A percentile compares a stretch with the other conserved stretches of the same genome.
Evolutionary conservation across 139 green algal genomes (phyloP).

Genomic region (Haematococcus sp.): DNA sequence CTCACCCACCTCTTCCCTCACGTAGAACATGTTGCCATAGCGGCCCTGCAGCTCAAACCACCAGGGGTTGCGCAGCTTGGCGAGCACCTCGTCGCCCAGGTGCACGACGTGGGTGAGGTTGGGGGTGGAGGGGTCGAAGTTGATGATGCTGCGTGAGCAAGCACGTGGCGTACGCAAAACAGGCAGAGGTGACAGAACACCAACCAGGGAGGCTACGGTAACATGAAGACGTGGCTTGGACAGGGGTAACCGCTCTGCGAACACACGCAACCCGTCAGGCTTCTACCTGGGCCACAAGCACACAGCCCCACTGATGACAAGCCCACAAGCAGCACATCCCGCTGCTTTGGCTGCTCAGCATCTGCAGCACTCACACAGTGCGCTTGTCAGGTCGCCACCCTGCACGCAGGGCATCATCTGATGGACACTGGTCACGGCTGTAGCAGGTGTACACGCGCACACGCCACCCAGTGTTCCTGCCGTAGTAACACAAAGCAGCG

Average conservation of each 20-base stretch:
- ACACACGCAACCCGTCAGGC: too few species aligned
- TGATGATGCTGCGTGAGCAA: background rate
- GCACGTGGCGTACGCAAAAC: background rate
- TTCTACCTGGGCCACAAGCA: too few species aligned
- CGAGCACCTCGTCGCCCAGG: conserved; percentile 44
- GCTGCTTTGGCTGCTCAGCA: too few species aligned
- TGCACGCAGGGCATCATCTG: background rate
- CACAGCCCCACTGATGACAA: too few species aligned
- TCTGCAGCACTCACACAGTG: conserved; percentile 4
- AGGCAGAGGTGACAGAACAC: too few species aligned
- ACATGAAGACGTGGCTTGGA: too few species aligned
- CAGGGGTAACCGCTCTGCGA: too few species aligned
- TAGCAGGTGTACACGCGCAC: conserved; percentile 53
- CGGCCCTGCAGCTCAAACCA: conserved; percentile 59
- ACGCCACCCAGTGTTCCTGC: conserved; percentile 51
- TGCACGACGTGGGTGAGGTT: background rate
- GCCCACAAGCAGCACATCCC: too few species aligned
- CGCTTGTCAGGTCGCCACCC: conserved; percentile 12
- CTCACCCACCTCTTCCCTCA: conserved; percentile 48
- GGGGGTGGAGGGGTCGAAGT: conserved; percentile 3
- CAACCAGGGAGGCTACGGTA: too few species aligned
- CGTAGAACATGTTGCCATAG: conserved; percentile 76
- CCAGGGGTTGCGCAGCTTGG: conserved; percentile 59
- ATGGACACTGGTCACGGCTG: conserved; percentile 10
- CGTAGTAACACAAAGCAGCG: too few species aligned